Percentiles rank a stretch among this genome's conserved stretches.
These are phyloP conservation scores for Candida corydali DNA, from an alignment of 805 yeast genomes.

Conservation along the genomic window DNA sequence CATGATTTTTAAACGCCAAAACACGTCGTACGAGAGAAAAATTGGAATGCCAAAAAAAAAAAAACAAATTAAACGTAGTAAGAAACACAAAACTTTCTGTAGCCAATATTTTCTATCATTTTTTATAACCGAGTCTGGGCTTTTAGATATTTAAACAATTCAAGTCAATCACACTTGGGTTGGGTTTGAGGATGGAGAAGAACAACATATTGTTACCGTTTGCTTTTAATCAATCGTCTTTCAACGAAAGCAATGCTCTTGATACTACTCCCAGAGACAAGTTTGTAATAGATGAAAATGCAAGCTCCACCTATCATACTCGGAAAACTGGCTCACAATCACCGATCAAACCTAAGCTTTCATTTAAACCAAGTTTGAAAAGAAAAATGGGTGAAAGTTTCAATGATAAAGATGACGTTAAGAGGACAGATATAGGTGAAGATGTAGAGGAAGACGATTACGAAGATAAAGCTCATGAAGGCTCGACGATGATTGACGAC, in stretches of 20 bases:
- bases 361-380: constrained; percentile 21
- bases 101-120: constrained; percentile 2
- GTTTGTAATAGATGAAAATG: constrained; percentile 38
- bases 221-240: constrained; percentile 40
- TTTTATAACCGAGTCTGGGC: not conserved
- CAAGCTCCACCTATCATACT: constrained; percentile 42
- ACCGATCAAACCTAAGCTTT: constrained; percentile 6
- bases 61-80: not conserved
- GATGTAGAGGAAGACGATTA: constrained; percentile 14
- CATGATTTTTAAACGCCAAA: no score
- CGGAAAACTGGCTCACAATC: constrained; percentile 15
- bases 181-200: constrained; percentile 25
- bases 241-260: constrained; percentile 28
- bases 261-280: constrained; percentile 39
- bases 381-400: constrained; percentile 42
- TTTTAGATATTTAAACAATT: not conserved
- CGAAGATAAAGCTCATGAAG: constrained; percentile 13
- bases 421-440: constrained; percentile 25
- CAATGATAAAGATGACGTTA: constrained; percentile 38
- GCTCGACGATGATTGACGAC: constrained; percentile 8
- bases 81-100: no score
- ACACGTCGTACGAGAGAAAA: not conserved
- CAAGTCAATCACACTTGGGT: not conserved
- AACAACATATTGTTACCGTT: constrained; percentile 45
- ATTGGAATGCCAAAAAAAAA: not conserved